A percentile compares a stretch with the other conserved stretches of the same genome.
These are phyloP conservation scores for Neurospora terricola DNA, from an alignment of 495 filamentous ascomycete genomes.

Conservation along the genomic window DNA sequence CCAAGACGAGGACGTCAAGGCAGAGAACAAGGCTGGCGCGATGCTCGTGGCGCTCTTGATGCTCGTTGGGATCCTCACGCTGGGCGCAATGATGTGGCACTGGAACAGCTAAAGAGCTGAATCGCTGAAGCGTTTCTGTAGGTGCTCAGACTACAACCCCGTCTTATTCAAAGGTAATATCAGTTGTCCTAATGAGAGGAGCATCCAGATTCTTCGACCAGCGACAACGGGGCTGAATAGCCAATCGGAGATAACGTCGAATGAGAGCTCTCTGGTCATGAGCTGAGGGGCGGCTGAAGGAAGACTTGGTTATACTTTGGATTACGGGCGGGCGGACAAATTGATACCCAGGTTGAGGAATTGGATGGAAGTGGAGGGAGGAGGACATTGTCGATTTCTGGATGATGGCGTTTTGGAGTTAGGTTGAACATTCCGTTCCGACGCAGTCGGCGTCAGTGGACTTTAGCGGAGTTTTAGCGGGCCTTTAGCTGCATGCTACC, in stretches of 20 bases:
- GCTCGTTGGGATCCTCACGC: not conserved
- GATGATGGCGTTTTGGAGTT: not conserved
- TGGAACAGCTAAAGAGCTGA: not conserved
- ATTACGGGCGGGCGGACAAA: not conserved
- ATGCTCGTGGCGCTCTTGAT: conserved; percentile 1
- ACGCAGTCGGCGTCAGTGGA: not conserved
- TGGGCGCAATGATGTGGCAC: conserved; percentile 1
- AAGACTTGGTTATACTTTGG: not conserved
- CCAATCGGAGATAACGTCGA: not conserved
- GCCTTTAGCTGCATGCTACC: not conserved
- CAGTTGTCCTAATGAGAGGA: not conserved
- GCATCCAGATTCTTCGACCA: not conserved
- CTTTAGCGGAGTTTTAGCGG: not conserved
- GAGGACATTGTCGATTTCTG: not conserved
- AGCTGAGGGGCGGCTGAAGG: not conserved
- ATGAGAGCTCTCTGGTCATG: not conserved
- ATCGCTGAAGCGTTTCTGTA: not conserved
- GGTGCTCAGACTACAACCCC: not conserved
- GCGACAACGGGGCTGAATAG: not conserved
- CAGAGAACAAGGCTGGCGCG: not conserved
- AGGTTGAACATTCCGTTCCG: not conserved
- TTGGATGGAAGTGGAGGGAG: not conserved
- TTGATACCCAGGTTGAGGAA: not conserved
- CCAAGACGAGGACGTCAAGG: conserved; percentile 9
- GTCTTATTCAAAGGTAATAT: not conserved